A percentile compares a stretch with the other conserved stretches of the same genome.
Evolutionary conservation across 2,329 filamentous ascomycete genomes (phyloP).

Genomic region (Alternaria sp.): DNA sequence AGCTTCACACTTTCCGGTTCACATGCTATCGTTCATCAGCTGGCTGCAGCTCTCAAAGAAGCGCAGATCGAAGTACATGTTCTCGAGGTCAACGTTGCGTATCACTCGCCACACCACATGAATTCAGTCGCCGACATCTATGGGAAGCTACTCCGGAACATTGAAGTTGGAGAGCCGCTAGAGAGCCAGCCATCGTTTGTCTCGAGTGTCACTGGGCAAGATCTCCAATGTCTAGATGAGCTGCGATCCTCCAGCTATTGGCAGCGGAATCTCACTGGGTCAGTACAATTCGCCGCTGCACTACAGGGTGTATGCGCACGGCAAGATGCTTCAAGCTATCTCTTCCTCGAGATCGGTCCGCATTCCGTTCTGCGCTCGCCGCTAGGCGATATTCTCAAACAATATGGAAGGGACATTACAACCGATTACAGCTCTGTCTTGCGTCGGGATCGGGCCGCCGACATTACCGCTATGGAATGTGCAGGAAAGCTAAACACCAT

Average conservation of each 20-base stretch:
- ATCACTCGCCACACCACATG: conserved; percentile 54
- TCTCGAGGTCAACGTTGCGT: conserved; percentile 52
- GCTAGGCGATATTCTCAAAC: conserved; percentile 12
- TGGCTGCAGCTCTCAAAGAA: conserved; percentile 40
- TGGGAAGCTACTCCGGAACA: conserved; percentile 11
- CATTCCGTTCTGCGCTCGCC: conserved; percentile 21
- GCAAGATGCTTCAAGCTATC: not conserved
- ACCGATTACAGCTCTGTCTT: conserved; percentile 19
- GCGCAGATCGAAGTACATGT: conserved; percentile 47
- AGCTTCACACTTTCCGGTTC: conserved; percentile 25
- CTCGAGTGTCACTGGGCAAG: conserved; percentile 16
- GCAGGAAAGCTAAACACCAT: conserved; percentile 6
- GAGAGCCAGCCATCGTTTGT: not conserved
- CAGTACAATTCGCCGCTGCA: conserved; percentile 20
- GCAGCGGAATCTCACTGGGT: conserved; percentile 18
- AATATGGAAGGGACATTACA: not conserved
- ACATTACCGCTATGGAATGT: conserved; percentile 14
- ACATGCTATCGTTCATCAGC: conserved; percentile 43
- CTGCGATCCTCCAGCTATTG: conserved; percentile 19
- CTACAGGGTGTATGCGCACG: conserved; percentile 23
- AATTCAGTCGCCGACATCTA: conserved; percentile 22
- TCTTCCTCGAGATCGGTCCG: conserved; percentile 27
- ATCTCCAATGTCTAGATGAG: not conserved
- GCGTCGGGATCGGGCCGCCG: conserved; percentile 7
- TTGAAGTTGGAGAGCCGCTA: not conserved